Percentiles rank a stretch among this genome's conserved stretches.
phyloP scores from a whole-genome alignment of 306 rosid species.

The Lathyrus tuberosus region DNA sequence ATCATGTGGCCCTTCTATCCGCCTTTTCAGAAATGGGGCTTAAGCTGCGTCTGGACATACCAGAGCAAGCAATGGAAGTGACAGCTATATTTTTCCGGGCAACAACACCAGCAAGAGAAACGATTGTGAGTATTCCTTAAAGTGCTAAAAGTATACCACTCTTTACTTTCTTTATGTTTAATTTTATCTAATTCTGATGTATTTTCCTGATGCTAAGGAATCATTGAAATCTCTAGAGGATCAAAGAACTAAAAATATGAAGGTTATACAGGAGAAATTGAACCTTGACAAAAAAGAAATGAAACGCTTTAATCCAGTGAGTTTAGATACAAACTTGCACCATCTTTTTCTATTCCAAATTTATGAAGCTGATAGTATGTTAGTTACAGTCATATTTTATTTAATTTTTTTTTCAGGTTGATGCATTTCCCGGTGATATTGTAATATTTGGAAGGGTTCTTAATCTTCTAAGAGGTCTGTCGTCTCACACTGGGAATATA shows the following conservation, averaged over 20 bases:
- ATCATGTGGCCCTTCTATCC: constrained; percentile 90
- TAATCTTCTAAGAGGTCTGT: constrained; percentile 92
- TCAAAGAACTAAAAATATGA: constrained; percentile 79
- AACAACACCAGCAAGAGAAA: constrained; percentile 77
- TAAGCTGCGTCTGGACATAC: constrained; percentile 85
- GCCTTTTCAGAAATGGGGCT: constrained; percentile 99
- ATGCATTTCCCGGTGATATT: constrained; percentile 99
- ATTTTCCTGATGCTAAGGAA: constrained; percentile 55
- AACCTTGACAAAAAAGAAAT: constrained; percentile 74
- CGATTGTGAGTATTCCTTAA: constrained; percentile 54
- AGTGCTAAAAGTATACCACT: constrained; percentile 23
- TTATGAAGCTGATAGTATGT: constrained; percentile 32
- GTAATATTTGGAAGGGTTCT: constrained; percentile 93
- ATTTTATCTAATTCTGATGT: constrained; percentile 38
- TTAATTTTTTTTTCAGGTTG: constrained; percentile 61
- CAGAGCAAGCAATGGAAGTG: constrained; percentile 94
- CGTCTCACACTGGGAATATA: constrained; percentile 19
- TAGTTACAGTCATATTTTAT: constrained; percentile 11
- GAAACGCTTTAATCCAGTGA: constrained; percentile 95
- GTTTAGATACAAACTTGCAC: constrained; percentile 45
- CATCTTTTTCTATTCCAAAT: constrained; percentile 27
- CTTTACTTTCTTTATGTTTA: constrained; percentile 21
- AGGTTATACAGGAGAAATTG: constrained; percentile 86
- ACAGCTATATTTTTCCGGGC: constrained; percentile 80
- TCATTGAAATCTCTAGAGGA: constrained; percentile 67